Conservation (phyloP, 2,329 filamentous ascomycete genomes). For the Colletotrichum godetiae region DNA sequence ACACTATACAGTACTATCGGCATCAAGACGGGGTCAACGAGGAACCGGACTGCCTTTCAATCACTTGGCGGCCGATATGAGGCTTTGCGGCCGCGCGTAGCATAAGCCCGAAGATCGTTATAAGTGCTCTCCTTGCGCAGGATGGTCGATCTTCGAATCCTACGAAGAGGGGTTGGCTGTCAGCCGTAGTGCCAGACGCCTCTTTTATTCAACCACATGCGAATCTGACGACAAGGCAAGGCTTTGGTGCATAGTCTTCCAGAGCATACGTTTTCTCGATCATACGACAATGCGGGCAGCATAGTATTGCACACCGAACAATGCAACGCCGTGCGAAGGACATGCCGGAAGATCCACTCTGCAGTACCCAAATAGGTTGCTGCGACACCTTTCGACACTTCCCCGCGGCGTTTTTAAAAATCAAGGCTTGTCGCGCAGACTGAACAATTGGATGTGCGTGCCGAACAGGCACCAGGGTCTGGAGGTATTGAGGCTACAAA, state of each 20-base stretch:
- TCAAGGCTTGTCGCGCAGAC: not conserved
- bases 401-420: not conserved
- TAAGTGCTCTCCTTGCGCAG: not conserved
- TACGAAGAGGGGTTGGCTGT: not conserved
- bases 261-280: not conserved
- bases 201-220: not conserved
- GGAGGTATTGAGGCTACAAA: not conserved
- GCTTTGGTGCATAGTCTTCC: too few species aligned
- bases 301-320: not conserved
- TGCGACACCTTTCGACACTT: not conserved
- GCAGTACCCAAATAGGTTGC: not conserved
- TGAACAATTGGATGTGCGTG: not conserved
- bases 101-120: not conserved
- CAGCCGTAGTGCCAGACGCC: not conserved
- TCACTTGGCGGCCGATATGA: not conserved
- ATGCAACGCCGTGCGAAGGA: constrained; percentile 2
- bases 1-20: not conserved
- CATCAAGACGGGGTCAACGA: not conserved
- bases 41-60: not conserved
- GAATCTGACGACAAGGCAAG: not conserved
- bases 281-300: constrained; percentile 1
- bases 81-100: not conserved
- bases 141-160: not conserved
- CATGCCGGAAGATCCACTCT: not conserved
- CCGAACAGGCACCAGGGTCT: not conserved